phyloP scores from a whole-genome alignment of 345 rosid species.

The Brassica carinata region DNA sequence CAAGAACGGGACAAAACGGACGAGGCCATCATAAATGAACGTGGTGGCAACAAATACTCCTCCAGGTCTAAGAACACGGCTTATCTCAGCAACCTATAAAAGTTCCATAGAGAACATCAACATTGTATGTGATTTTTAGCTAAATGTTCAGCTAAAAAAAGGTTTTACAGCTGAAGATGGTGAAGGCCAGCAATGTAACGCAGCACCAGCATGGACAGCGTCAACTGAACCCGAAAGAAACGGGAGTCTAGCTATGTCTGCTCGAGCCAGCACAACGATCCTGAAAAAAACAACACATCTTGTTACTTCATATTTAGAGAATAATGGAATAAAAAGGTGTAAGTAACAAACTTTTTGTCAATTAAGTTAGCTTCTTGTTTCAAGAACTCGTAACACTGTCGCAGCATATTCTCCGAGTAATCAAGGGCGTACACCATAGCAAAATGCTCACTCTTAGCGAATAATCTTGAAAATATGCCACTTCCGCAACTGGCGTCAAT shows the following conservation, averaged over 20 bases:
- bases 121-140: neutral
- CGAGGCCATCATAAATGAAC: conserved; percentile 64
- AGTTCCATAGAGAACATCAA: conserved; percentile 5
- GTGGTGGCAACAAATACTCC: conserved; percentile 89
- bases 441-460: conserved; percentile 71
- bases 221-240: conserved; percentile 70
- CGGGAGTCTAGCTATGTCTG: conserved; percentile 87
- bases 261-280: conserved; percentile 75
- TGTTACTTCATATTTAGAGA: neutral
- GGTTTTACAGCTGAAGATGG: conserved; percentile 71
- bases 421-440: conserved; percentile 78
- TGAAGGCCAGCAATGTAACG: conserved; percentile 95
- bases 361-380: conserved; percentile 66
- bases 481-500: conserved; percentile 94
- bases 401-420: conserved; percentile 88
- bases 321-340: neutral
- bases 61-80: conserved; percentile 83
- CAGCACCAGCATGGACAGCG: conserved; percentile 92
- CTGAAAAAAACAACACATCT: conserved; percentile 39
- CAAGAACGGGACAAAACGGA: conserved; percentile 48
- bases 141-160: neutral
- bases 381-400: conserved; percentile 68
- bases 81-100: conserved; percentile 74
- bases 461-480: conserved; percentile 79
- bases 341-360: conserved; percentile 58